phyloP scores from a whole-genome alignment of 768 basidiomycete genomes.

The Amanita exitialis region DNA sequence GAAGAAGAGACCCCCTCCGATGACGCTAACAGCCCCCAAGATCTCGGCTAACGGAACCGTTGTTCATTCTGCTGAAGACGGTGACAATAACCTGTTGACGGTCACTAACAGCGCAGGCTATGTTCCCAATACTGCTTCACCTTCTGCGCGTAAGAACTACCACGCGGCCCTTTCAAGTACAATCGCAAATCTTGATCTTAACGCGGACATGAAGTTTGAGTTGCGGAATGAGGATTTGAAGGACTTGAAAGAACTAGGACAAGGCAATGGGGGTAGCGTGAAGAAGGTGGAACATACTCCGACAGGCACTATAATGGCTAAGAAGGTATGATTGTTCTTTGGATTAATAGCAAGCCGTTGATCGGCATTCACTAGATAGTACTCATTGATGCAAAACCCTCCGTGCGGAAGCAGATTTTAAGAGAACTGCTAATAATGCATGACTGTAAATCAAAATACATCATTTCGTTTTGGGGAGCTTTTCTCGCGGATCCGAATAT shows the following conservation, averaged over 20 bases:
- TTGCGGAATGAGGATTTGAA: constrained; percentile 84
- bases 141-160: constrained; percentile 51
- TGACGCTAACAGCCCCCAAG: constrained; percentile 70
- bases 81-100: constrained; percentile 38
- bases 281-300: constrained; percentile 92
- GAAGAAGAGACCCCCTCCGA: constrained; percentile 76
- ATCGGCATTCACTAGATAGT: constrained; percentile 53
- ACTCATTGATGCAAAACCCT: constrained; percentile 92
- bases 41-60: constrained; percentile 30
- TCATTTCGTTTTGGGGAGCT: constrained; percentile 96
- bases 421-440: constrained; percentile 99
- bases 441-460: constrained; percentile 87
- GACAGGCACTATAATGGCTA: constrained; percentile 91
- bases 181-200: constrained; percentile 79
- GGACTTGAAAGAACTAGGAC: constrained; percentile 84
- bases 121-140: constrained; percentile 39
- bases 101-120: constrained; percentile 40
- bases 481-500: constrained; percentile 97
- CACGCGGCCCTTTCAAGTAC: constrained; percentile 76
- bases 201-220: constrained; percentile 77
- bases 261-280: constrained; percentile 96
- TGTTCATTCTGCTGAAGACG: constrained; percentile 27
- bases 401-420: constrained; percentile 94
- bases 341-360: neutral
- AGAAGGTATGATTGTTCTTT: constrained; percentile 58